Evolutionary conservation across 2,329 filamentous ascomycete genomes (phyloP).

Genomic region (Neopestalotiopsis clavispora): DNA sequence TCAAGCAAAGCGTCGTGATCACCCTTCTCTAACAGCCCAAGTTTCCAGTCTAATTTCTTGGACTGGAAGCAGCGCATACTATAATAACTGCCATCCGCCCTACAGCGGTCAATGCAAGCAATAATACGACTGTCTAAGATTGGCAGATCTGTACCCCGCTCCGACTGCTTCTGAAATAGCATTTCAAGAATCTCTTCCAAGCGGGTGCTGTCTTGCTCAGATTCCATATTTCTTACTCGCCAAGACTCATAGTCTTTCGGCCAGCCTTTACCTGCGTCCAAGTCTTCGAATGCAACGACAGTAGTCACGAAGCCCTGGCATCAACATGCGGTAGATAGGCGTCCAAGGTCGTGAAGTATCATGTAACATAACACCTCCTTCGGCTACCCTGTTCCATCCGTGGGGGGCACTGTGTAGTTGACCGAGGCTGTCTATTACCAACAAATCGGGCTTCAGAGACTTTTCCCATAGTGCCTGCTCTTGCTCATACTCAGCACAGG

Average conservation of each 20-base stretch:
- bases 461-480: constrained; percentile 17
- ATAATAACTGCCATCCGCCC: not conserved
- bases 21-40: not conserved
- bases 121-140: not conserved
- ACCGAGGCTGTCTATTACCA: not conserved
- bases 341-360: not conserved
- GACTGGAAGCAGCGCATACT: constrained; percentile 1
- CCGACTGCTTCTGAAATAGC: not conserved
- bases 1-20: not conserved
- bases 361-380: not conserved
- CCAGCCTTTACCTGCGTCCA: not conserved
- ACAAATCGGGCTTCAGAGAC: not conserved
- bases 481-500: constrained; percentile 24
- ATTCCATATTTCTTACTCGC: not conserved
- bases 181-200: not conserved
- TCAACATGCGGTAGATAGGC: not conserved
- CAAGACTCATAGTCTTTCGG: not conserved
- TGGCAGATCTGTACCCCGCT: not conserved
- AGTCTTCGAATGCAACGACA: not conserved
- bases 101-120: not conserved
- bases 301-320: not conserved
- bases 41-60: not conserved
- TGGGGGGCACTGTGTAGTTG: not conserved
- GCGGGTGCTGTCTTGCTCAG: not conserved
- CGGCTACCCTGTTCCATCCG: not conserved